Evolutionary conservation across 139 green algal genomes (phyloP), one percentile per base, ranked within the genome.

Genomic region (Edaphochlamys debaryana): DNA sequence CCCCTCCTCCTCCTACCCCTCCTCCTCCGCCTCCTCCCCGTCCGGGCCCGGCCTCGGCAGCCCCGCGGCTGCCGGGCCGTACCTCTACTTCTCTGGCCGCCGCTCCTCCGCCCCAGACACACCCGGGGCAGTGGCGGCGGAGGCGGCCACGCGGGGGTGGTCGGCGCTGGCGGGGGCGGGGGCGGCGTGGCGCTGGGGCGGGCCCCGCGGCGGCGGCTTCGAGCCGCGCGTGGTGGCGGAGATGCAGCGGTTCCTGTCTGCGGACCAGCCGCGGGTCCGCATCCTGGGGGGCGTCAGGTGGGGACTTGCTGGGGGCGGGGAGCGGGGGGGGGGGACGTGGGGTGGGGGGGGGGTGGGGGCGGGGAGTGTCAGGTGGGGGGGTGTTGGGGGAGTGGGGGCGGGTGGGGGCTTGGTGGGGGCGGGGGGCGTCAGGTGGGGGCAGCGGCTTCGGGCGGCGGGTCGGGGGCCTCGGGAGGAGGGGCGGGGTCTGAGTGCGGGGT

Each of bases 241-340:
- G 64, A 92, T 97, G 76, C 78, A 92, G 77, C 85, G 92, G 7
- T 96, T 98, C 69, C 89, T 98, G 87, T 89, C 72, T 0, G 56
- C 86, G 0, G 76, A 80, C 66, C 74, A 85, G n/a, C 89, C 92
- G 15, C 58, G 91, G 6, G 76, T 98, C n/a, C 89, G 94, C 9
- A 92, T 92, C 3, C 79, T 98, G 56, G 96, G 94, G n/a, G 95
- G 94, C 25, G 90, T 88, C 7, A 91, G 95, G 75, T 98, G 93
- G 3, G 40, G 25, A 13, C 45, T 54, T 9, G 45, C 11, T 9
- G 11, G 45, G 45, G 13, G 54, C 22, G 20, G 13, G 54, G 54
- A 22, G 54, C 54, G 54, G 6, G 13, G 30, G 71, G 48, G 5
- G 29, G 41, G 32, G 79, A 30, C 29, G 27, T 23, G 34, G 34